Base-by-base conservation (phyloP, 352 stramenopile species). In the Globisporangium polare region DNA sequence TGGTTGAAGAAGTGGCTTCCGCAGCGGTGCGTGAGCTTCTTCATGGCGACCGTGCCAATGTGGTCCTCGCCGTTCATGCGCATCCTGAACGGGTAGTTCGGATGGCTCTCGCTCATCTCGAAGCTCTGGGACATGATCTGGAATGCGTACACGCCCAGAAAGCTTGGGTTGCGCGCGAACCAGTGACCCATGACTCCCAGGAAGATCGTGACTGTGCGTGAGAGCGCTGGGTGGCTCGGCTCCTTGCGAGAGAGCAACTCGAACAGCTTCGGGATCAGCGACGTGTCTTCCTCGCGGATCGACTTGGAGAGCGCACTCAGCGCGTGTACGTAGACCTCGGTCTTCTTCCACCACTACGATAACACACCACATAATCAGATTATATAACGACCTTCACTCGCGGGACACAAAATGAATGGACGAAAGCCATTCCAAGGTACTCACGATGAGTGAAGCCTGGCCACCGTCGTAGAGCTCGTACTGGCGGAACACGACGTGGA, bases 251-350 rank as follows among this genome's bases (percentile, higher is more conserved):
- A 86, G 70, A 93, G 82, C 54, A 66, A 79, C 42, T 89, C 79
- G 53, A 93, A 93, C 17, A 93, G 67, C 57, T 73, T 79, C 13
- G 84, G 84, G 37, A 93, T 68, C 20, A 92, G 67, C 57, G 66
- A 89, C n/a, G 80, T 82, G 55, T 93, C 84, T 63, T 86, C 84
- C 52, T 91, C 77, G 13, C 82, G 77, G 56, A 93, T 77, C 24
- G 80, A 93, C 74, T 92, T 93, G 53, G 84, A 90, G 46, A 93
- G 46, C 20, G 84, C 84, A 67, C 82, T 93, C 43, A 93, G 70
- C 37, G 84, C 82, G 29, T 93, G 84, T 8, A 93, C 82, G 58
- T 90, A 92, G n/a, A 93, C 84, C 68, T 93, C 84, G 1, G 79
- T 89, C 50, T 71, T 75, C 43, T 74, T 72, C 82, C 82, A 93